Evolutionary conservation across 768 basidiomycete genomes (phyloP).

Genomic region (Scleroderma bovista): DNA sequence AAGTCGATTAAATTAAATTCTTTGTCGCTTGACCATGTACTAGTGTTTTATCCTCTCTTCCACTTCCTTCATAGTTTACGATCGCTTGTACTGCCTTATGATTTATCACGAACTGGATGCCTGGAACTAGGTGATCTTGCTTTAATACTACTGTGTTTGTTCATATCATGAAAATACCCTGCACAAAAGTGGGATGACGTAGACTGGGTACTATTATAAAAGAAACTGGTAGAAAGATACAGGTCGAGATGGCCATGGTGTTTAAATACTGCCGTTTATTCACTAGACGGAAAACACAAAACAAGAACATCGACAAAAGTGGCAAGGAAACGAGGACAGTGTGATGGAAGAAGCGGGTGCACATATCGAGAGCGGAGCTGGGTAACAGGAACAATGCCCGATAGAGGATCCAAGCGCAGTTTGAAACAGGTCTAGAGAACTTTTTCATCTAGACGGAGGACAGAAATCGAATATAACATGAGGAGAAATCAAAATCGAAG

Average conservation of each 20-base stretch:
- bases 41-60: neutral
- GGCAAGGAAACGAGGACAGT: slow-evolving; percentile 25
- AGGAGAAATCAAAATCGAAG: slow-evolving; percentile 9
- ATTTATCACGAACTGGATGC: too few relatives aligned
- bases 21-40: too few relatives aligned
- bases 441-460: slow-evolving; percentile 1
- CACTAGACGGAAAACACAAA: slow-evolving; percentile 17
- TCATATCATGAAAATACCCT: too few relatives aligned
- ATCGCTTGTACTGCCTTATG: neutral
- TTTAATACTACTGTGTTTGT: too few relatives aligned
- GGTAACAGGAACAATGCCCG: slow-evolving; percentile 31
- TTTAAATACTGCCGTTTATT: slow-evolving; percentile 9
- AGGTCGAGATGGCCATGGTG: slow-evolving; percentile 9
- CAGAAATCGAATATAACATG: slow-evolving; percentile 4
- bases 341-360: slow-evolving; percentile 24
- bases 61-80: neutral
- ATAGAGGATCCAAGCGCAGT: slow-evolving; percentile 29
- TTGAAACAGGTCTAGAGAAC: slow-evolving; percentile 14
- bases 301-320: slow-evolving; percentile 26
- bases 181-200: too few relatives aligned
- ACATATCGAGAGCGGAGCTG: slow-evolving; percentile 34
- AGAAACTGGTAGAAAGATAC: slow-evolving; percentile 7
- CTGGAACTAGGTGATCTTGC: too few relatives aligned
- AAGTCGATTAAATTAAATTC: too few relatives aligned
- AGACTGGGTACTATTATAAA: neutral